Evolutionary conservation across 495 filamentous ascomycete genomes (phyloP).

Genomic region (Clavariopsis aquatica): DNA sequence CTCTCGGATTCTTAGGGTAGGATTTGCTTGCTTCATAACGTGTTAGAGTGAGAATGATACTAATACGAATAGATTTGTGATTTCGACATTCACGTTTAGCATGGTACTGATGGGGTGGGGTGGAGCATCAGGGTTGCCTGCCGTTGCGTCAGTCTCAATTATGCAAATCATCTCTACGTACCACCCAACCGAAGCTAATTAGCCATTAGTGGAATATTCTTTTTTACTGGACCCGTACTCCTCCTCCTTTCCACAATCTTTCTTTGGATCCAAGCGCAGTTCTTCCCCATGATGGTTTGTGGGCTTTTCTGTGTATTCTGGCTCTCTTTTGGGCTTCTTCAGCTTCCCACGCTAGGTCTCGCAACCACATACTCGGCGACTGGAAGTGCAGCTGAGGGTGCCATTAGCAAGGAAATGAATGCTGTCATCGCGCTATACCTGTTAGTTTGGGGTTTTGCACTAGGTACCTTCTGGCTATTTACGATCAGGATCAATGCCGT

Average conservation of each 20-base stretch:
- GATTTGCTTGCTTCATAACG: neutral
- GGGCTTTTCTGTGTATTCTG: slow-evolving; percentile 60
- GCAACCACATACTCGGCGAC: slow-evolving; percentile 51
- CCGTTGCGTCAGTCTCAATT: slow-evolving; percentile 47
- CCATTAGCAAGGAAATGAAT: slow-evolving; percentile 52
- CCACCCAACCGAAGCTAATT: slow-evolving; percentile 5
- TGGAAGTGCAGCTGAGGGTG: slow-evolving; percentile 48
- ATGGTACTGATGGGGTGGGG: slow-evolving; percentile 59
- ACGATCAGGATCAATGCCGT: slow-evolving; percentile 57
- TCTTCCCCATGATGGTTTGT: slow-evolving; percentile 60
- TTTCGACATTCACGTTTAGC: slow-evolving; percentile 46
- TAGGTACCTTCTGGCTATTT: slow-evolving; percentile 59
- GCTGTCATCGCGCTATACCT: slow-evolving; percentile 54
- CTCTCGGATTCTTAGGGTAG: slow-evolving; percentile 54
- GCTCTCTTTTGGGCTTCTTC: slow-evolving; percentile 56
- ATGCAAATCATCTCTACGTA: too few species aligned
- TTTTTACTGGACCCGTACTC: slow-evolving; percentile 56
- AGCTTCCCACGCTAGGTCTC: slow-evolving; percentile 55
- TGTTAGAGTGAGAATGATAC: neutral
- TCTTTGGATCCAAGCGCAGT: slow-evolving; percentile 57
- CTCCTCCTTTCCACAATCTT: slow-evolving; percentile 53
- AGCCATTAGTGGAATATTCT: slow-evolving; percentile 54
- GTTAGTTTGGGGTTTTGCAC: slow-evolving; percentile 58
- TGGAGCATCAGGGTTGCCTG: slow-evolving; percentile 50
- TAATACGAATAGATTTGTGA: slow-evolving; percentile 47